phyloP scores from a whole-genome alignment of 768 basidiomycete genomes.

The Strobilomyces confusus region DNA sequence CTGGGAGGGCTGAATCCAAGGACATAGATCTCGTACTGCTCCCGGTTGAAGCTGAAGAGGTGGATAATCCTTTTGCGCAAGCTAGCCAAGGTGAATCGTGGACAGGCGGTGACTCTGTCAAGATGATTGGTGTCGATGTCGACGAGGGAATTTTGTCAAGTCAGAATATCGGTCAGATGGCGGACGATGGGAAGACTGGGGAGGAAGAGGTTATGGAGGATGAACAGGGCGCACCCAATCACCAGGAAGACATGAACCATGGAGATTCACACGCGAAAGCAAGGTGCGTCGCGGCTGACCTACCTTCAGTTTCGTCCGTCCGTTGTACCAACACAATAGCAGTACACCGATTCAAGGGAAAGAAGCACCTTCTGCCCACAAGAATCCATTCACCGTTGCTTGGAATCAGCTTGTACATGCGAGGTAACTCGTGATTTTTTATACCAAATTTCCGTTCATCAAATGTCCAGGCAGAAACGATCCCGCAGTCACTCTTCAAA shows the following conservation, averaged over 20 bases:
- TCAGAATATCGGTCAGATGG: slow-evolving; percentile 32
- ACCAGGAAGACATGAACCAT: background rate
- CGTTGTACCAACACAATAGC: background rate
- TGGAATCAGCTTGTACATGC: slow-evolving; percentile 20
- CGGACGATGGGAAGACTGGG: slow-evolving; percentile 9
- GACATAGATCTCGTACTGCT: slow-evolving; percentile 10
- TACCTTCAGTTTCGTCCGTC: background rate
- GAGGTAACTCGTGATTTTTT: slow-evolving; percentile 4
- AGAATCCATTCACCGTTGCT: slow-evolving; percentile 20
- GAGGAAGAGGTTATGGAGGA: slow-evolving; percentile 18
- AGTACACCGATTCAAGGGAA: background rate
- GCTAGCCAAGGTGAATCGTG: slow-evolving; percentile 16
- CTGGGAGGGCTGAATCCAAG: slow-evolving; percentile 19
- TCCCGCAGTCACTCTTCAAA: slow-evolving; percentile 19
- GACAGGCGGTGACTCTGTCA: background rate
- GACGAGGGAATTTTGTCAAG: slow-evolving; percentile 31
- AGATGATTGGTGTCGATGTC: slow-evolving; percentile 26
- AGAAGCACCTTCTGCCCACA: background rate
- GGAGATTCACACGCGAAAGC: background rate
- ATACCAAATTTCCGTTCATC: background rate
- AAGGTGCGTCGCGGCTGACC: slow-evolving; percentile 1
- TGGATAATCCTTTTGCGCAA: slow-evolving; percentile 24
- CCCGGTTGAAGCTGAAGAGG: slow-evolving; percentile 13
- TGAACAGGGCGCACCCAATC: background rate
- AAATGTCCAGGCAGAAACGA: slow-evolving; percentile 20